Evolutionary conservation across 768 basidiomycete species (phyloP), one percentile per base, ranked within the genome.

Genomic region (Trametes gibbosa): DNA sequence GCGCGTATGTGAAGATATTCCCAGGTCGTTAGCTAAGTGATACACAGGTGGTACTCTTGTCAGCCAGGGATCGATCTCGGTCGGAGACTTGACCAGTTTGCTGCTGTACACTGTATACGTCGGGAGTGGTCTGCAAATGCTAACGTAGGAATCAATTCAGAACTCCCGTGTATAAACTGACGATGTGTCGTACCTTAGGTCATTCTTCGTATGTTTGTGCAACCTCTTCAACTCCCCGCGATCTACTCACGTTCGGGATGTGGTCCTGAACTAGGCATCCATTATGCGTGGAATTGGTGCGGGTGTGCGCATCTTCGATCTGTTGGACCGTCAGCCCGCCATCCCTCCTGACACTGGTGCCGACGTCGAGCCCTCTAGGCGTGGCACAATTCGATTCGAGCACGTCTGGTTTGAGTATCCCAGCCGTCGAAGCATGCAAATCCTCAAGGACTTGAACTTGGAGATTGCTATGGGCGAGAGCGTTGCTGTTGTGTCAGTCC

Each of bases 271-370:
- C 4, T 62, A 92, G 90, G 84, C 92, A 10, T 95, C 93, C 40
- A 87, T 98, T 55, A 98, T 98, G 96, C 92, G 93, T 53, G 96
- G 92, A 53, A 86, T 98, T 50, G 96, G 96, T 56, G 95, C 96
- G 1, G 92, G 93, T 17, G 82, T 84, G 0, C 89, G 96, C 21
- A 88, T 98, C n/a, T 98, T 98, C 71, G 93, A 95, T 63, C 83
- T 98, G 16, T 77, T 98, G 10, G 93, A 93, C 66, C 84, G 93
- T 45, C 73, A 77, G 29, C 90, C 95, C 16, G 82, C 81, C 32
- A 90, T 97, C 63, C 81, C 83, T 3, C 81, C 87, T 5, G 77
- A 78, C 34, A 73, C 74, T 16, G 95, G 95, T 2, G 70, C 82
- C 16, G 73, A 77, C 1, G 72, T 96, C 32, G 68, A 81, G 32